Evolutionary conservation across 2,329 filamentous ascomycete genomes (phyloP).

Genomic region (Tolypocladium ovalisporum): DNA sequence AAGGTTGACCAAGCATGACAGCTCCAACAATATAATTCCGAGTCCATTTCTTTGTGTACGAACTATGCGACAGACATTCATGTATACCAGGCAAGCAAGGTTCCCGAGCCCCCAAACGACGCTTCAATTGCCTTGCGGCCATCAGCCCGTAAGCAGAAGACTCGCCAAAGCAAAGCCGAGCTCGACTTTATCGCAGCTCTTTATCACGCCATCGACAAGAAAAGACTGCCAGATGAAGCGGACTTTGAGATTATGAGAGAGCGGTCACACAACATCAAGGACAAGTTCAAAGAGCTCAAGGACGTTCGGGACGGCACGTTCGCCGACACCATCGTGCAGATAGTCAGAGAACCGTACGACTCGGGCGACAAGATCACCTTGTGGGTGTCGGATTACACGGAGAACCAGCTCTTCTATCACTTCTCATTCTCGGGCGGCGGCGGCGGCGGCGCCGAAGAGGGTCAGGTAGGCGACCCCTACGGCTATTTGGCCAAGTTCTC

Average conservation of each 20-base stretch:
- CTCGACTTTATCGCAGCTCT: conserved; percentile 36
- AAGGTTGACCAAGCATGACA: conserved; percentile 8
- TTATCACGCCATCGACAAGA: conserved; percentile 32
- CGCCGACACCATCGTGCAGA: conserved; percentile 60
- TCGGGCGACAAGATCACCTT: conserved; percentile 41
- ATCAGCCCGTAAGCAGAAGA: conserved; percentile 7
- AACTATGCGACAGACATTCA: conserved; percentile 29
- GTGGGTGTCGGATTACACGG: conserved; percentile 76
- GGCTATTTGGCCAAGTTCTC: conserved; percentile 34
- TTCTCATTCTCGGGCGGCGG: conserved; percentile 22
- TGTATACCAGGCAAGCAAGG: conserved; percentile 25
- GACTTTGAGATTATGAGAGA: conserved; percentile 29
- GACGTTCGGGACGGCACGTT: conserved; percentile 47
- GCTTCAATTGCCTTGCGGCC: conserved; percentile 20
- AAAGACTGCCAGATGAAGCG: conserved; percentile 26
- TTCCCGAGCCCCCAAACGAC: conserved; percentile 22
- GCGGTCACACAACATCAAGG: conserved; percentile 30
- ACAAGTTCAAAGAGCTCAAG: conserved; percentile 55
- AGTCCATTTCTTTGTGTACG: conserved; percentile 31
- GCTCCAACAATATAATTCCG: conserved; percentile 27
- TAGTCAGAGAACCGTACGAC: conserved; percentile 44
- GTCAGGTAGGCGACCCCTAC: conserved; percentile 40
- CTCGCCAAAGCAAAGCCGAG: conserved; percentile 16
- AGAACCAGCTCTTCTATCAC: conserved; percentile 53
- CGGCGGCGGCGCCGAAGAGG: conserved; percentile 17